Evolutionary conservation across 164 flowering plant species (phyloP).

Genomic region (Nymphaea thermarum): DNA sequence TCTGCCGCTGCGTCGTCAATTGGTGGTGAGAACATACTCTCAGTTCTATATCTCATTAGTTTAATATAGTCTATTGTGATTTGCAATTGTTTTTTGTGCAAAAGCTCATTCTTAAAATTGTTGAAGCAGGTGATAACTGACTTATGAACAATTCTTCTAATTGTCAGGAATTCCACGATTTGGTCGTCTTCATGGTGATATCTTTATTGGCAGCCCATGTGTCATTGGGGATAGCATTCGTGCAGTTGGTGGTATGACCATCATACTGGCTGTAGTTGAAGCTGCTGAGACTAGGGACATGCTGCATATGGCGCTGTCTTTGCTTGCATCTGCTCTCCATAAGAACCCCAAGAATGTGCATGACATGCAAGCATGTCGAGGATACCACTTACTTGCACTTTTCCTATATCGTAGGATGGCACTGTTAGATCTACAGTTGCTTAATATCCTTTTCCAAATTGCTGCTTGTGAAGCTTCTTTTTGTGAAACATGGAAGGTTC

Average conservation of each 20-base stretch:
- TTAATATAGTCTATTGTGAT: too few species aligned
- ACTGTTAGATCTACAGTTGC: slow-evolving; percentile 84
- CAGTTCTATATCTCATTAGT: too few species aligned
- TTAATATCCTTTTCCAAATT: slow-evolving; percentile 94
- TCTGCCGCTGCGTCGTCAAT: slow-evolving; percentile 99
- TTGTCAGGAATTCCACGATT: slow-evolving; percentile 92
- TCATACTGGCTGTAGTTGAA: slow-evolving; percentile 83
- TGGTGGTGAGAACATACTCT: slow-evolving; percentile 51
- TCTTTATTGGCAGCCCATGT: slow-evolving; percentile 70
- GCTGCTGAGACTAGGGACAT: slow-evolving; percentile 92
- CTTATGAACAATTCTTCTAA: background rate
- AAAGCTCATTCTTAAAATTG: too few species aligned
- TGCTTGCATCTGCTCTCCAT: slow-evolving; percentile 85
- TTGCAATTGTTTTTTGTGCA: too few species aligned
- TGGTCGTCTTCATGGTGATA: slow-evolving; percentile 94
- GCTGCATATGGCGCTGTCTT: slow-evolving; percentile 94
- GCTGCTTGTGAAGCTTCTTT: slow-evolving; percentile 99
- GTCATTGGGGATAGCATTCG: slow-evolving; percentile 83
- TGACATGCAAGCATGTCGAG: slow-evolving; percentile 89
- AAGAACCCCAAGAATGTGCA: slow-evolving; percentile 86
- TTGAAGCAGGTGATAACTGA: too few species aligned
- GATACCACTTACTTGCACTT: slow-evolving; percentile 90
- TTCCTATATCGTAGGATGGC: slow-evolving; percentile 84
- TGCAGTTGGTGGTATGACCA: slow-evolving; percentile 85
- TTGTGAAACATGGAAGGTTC: slow-evolving; percentile 68